These are phyloP conservation scores for Aspergillus kassunensis DNA, from an alignment of 495 filamentous ascomycete genomes.

Conservation along the genomic window DNA sequence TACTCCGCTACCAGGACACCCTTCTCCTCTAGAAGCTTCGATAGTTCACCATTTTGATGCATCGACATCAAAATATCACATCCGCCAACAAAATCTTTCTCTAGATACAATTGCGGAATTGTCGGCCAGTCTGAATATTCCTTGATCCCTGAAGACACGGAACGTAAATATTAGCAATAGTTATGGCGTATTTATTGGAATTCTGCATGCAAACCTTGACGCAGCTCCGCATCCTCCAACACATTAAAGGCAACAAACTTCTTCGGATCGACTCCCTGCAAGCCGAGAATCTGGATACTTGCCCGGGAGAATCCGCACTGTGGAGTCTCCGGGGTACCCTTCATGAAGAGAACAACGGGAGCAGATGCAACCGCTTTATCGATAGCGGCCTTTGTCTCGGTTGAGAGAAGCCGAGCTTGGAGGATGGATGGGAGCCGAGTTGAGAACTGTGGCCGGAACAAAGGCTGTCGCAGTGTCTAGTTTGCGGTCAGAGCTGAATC, in stretches of 20 bases:
- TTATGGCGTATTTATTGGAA: background rate
- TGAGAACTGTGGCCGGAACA: conserved; percentile 26
- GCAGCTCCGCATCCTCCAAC: conserved; percentile 80
- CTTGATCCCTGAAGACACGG: conserved; percentile 70
- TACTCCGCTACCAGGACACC: conserved; percentile 63
- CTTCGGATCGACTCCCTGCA: conserved; percentile 93
- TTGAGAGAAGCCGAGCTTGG: conserved; percentile 65
- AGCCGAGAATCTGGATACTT: conserved; percentile 86
- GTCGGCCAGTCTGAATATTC: conserved; percentile 99
- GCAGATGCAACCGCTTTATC: conserved; percentile 79
- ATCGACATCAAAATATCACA: conserved; percentile 96
- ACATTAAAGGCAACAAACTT: conserved; percentile 98
- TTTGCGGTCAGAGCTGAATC: background rate
- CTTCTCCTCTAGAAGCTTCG: conserved; percentile 88
- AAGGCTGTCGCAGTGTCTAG: conserved; percentile 21
- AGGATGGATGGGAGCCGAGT: conserved; percentile 29
- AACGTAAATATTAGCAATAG: conserved; percentile 2
- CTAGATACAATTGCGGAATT: conserved; percentile 92
- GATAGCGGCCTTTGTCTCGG: conserved; percentile 72
- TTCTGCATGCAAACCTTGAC: conserved; percentile 60
- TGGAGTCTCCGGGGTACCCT: conserved; percentile 94
- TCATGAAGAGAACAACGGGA: conserved; percentile 98
- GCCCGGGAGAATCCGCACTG: conserved; percentile 97
- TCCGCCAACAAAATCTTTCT: conserved; percentile 93
- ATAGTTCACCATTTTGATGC: conserved; percentile 94